Conservation (phyloP, 2,329 filamentous ascomycete species). For the Aspergillus eucalypticola region DNA sequence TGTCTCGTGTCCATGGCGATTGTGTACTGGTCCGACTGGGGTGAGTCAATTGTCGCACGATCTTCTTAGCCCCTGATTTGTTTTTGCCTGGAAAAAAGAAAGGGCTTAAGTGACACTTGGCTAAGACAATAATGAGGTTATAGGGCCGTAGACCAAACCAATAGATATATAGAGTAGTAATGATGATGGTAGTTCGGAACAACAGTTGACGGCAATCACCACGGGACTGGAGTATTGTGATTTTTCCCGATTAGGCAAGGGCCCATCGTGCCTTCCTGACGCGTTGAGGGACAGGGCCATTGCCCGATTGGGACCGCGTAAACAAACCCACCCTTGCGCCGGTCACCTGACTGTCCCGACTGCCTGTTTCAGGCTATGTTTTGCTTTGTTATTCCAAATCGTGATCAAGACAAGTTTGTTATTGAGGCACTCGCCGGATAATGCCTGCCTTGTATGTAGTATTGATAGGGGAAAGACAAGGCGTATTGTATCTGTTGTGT, state of each 20-base stretch:
- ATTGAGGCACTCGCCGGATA: background rate
- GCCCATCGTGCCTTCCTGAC: conserved; percentile 16
- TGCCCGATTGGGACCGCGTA: conserved; percentile 21
- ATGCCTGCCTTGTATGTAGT: too few species aligned
- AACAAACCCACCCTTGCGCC: conserved; percentile 19
- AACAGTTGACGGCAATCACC: conserved; percentile 1
- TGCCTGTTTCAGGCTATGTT: conserved; percentile 8
- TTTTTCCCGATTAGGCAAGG: conserved; percentile 9
- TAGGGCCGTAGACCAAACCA: background rate
- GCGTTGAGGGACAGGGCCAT: conserved; percentile 17
- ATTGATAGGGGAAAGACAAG: background rate
- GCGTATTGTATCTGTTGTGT: background rate
- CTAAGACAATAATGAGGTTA: background rate
- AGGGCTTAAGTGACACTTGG: background rate
- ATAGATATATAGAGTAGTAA: background rate
- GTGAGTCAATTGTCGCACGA: background rate
- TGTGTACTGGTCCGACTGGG: background rate
- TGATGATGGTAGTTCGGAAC: background rate
- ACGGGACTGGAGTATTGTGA: conserved; percentile 11
- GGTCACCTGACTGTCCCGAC: conserved; percentile 17
- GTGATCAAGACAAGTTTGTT: background rate
- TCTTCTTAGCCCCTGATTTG: background rate
- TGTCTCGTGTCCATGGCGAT: conserved; percentile 29
- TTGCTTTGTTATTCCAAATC: background rate
- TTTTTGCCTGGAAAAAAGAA: background rate